phyloP scores from a whole-genome alignment of 305 asterid genomes.

The Ilex paraguariensis region DNA sequence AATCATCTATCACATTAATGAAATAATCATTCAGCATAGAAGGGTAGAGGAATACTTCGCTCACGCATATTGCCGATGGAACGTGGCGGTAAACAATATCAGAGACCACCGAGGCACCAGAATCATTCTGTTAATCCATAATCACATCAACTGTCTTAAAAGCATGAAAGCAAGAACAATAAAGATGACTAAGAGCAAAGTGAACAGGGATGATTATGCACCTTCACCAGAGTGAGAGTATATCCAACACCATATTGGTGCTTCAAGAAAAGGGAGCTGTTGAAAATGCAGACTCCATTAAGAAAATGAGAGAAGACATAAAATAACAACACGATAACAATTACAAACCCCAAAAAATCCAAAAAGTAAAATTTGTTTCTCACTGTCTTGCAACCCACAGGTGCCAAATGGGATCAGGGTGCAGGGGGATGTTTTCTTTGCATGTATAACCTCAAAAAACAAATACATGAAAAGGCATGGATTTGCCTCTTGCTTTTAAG shows the following conservation, averaged over 20 bases:
- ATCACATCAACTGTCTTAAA: conserved; percentile 1
- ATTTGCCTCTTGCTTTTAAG: neutral
- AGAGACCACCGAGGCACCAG: conserved; percentile 73
- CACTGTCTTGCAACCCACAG: too few species aligned
- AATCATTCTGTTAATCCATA: conserved; percentile 49
- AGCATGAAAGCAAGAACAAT: conserved; percentile 11
- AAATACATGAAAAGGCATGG: neutral
- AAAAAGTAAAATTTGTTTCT: too few species aligned
- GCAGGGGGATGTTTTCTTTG: too few species aligned
- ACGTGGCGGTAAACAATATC: conserved; percentile 81
- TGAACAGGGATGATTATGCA: conserved; percentile 22
- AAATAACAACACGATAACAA: neutral
- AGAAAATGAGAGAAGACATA: conserved; percentile 9
- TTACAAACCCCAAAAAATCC: too few species aligned
- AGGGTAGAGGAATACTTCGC: conserved; percentile 63
- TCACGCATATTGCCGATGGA: conserved; percentile 88
- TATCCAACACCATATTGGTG: conserved; percentile 99
- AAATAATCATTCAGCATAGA: neutral
- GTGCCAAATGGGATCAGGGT: too few species aligned
- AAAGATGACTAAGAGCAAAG: conserved; percentile 17
- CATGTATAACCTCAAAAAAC: too few species aligned
- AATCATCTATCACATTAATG: neutral
- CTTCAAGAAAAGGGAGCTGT: conserved; percentile 95
- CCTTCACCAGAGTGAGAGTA: conserved; percentile 97
- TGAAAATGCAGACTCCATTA: conserved; percentile 19